Evolutionary conservation across 495 filamentous ascomycete genomes (phyloP).

Genomic region (Neurospora terricola): DNA sequence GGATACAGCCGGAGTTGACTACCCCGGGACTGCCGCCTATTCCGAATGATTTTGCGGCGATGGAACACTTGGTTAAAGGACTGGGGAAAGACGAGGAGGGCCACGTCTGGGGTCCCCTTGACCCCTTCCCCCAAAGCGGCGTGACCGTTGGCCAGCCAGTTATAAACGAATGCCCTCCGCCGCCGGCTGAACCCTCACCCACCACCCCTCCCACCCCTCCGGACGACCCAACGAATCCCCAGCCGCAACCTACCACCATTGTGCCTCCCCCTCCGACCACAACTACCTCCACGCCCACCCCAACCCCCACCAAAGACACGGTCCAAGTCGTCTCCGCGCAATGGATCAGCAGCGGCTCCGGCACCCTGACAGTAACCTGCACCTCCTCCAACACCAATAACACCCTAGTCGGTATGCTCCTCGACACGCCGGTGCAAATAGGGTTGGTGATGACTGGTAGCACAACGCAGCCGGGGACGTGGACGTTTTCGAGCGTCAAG

Average conservation of each 20-base stretch:
- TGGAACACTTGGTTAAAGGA: slow-evolving; percentile 12
- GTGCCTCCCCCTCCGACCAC: background rate
- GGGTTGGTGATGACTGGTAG: background rate
- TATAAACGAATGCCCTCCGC: background rate
- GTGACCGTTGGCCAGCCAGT: slow-evolving; percentile 6
- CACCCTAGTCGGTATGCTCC: slow-evolving; percentile 28
- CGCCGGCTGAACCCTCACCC: background rate
- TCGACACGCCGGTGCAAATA: slow-evolving; percentile 5
- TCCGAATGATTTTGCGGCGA: slow-evolving; percentile 6
- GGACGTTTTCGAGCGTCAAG: background rate
- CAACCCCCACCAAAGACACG: background rate
- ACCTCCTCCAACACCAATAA: slow-evolving; percentile 23
- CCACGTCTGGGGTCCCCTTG: slow-evolving; percentile 9
- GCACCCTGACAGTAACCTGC: slow-evolving; percentile 11
- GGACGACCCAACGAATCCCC: background rate
- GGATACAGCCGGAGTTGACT: slow-evolving; percentile 19
- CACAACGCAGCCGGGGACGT: background rate
- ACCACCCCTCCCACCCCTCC: background rate
- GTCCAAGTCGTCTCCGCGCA: slow-evolving; percentile 4
- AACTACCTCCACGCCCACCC: fast-evolving
- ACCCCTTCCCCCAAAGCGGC: slow-evolving; percentile 13
- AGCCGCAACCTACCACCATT: background rate
- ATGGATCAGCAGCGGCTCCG: slow-evolving; percentile 10
- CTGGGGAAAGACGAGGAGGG: slow-evolving; percentile 11
- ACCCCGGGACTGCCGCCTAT: slow-evolving; percentile 8